Percentiles rank a stretch among this genome's conserved stretches.
Conservation (phyloP, 139 green algal genomes). For the Diplosphaera chodatii region DNA sequence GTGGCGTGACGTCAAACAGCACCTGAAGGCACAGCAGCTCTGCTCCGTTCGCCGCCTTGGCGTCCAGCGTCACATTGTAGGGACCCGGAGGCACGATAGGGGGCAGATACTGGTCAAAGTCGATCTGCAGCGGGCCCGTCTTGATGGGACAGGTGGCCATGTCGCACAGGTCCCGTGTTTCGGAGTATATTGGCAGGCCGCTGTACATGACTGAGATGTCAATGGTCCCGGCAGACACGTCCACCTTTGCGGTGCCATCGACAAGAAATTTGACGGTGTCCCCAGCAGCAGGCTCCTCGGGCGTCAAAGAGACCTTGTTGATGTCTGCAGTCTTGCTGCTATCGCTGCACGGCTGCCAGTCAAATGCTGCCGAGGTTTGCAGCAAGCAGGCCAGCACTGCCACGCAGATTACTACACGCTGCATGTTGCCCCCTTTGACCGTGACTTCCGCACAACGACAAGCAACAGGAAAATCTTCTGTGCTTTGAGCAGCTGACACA, state of each 20-base stretch:
- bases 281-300: slow-evolving; percentile 1
- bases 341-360: slow-evolving; percentile 5
- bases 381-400: background rate
- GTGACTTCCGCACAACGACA: no score
- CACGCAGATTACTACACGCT: background rate
- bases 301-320: background rate
- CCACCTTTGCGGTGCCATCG: background rate
- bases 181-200: slow-evolving; percentile 26
- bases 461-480: no score
- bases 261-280: background rate
- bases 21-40: slow-evolving; percentile 20
- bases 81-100: slow-evolving; percentile 2
- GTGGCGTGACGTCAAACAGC: slow-evolving; percentile 14
- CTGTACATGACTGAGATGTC: slow-evolving; percentile 20
- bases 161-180: slow-evolving; percentile 24
- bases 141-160: slow-evolving; percentile 21
- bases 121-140: slow-evolving; percentile 11
- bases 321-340: background rate
- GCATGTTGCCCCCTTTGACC: no score
- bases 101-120: slow-evolving; percentile 13
- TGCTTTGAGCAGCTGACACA: no score
- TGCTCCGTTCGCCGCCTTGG: background rate
- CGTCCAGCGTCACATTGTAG: slow-evolving; percentile 16
- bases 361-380: background rate
- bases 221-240: slow-evolving; percentile 12